Conservation (phyloP, 305 asterid species). For the Euphrasia arctica region DNA sequence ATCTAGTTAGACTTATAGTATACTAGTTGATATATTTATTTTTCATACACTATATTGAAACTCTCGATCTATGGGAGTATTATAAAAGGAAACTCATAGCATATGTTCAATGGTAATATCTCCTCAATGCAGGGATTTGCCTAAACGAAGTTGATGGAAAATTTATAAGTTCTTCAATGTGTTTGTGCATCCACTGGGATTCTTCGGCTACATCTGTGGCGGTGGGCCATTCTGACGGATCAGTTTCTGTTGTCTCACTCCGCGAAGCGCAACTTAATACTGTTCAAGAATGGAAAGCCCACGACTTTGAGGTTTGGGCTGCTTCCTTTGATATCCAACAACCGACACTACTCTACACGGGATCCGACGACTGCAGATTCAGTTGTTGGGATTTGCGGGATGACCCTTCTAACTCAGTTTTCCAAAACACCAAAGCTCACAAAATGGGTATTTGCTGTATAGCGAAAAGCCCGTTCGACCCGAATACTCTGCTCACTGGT, state of each 20-base stretch:
- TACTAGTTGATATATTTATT: neutral
- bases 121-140: conserved; percentile 38
- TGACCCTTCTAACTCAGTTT: conserved; percentile 53
- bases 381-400: conserved; percentile 86
- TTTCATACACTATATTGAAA: neutral
- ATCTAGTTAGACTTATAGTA: neutral
- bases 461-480: conserved; percentile 64
- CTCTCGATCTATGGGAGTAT: too few relatives aligned
- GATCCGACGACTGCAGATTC: conserved; percentile 93
- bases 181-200: conserved; percentile 87
- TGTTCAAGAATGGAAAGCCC: conserved; percentile 76
- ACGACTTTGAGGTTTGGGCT: conserved; percentile 86
- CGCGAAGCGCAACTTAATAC: conserved; percentile 43
- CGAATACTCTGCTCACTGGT: conserved; percentile 68
- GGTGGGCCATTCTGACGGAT: conserved; percentile 81
- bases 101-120: conserved; percentile 21
- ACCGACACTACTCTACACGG: conserved; percentile 74
- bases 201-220: conserved; percentile 61
- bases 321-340: conserved; percentile 78
- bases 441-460: conserved; percentile 87
- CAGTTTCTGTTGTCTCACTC: conserved; percentile 67
- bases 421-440: conserved; percentile 64
- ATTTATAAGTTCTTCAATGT: conserved; percentile 76
- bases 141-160: conserved; percentile 49
- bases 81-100: neutral